These are phyloP conservation scores for Phyllosticta citrichinensis DNA, from an alignment of 2,329 filamentous ascomycete species.

Conservation along the genomic window DNA sequence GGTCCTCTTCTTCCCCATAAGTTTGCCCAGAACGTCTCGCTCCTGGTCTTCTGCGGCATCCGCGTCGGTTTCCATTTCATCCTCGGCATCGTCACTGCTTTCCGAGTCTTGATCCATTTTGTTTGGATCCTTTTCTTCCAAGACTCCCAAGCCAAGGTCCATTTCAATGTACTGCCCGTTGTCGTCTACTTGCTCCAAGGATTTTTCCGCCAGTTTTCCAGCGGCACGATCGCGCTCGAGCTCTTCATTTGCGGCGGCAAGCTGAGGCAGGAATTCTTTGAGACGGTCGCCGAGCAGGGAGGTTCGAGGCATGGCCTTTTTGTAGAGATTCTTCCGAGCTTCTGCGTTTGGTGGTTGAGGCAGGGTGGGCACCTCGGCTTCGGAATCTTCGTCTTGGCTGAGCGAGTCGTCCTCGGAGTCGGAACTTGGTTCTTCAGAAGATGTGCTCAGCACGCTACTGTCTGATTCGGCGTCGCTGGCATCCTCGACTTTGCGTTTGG, in stretches of 20 bases:
- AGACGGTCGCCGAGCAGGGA: slow-evolving; percentile 19
- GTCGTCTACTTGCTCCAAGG: slow-evolving; percentile 26
- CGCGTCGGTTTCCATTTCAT: slow-evolving; percentile 11
- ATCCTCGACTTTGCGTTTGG: neutral
- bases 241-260: slow-evolving; percentile 34
- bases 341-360: neutral
- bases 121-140: slow-evolving; percentile 29
- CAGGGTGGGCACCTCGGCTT: slow-evolving; percentile 5
- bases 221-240: slow-evolving; percentile 30
- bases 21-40: slow-evolving; percentile 26
- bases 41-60: slow-evolving; percentile 11
- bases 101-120: slow-evolving; percentile 14
- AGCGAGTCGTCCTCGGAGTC: slow-evolving; percentile 19
- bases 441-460: slow-evolving; percentile 14
- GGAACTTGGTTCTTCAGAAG: slow-evolving; percentile 29
- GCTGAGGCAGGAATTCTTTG: slow-evolving; percentile 32
- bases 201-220: slow-evolving; percentile 27
- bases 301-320: neutral
- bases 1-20: slow-evolving; percentile 24
- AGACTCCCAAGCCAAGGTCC: slow-evolving; percentile 38
- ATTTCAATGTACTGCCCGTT: slow-evolving; percentile 31
- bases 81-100: slow-evolving; percentile 15
- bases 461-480: slow-evolving; percentile 2
- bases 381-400: slow-evolving; percentile 12
- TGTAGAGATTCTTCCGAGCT: slow-evolving; percentile 4